A percentile compares a stretch with the other conserved stretches of the same genome.
Evolutionary conservation across 495 filamentous ascomycete species (phyloP).

Genomic region (Aspergillus conjunctus): DNA sequence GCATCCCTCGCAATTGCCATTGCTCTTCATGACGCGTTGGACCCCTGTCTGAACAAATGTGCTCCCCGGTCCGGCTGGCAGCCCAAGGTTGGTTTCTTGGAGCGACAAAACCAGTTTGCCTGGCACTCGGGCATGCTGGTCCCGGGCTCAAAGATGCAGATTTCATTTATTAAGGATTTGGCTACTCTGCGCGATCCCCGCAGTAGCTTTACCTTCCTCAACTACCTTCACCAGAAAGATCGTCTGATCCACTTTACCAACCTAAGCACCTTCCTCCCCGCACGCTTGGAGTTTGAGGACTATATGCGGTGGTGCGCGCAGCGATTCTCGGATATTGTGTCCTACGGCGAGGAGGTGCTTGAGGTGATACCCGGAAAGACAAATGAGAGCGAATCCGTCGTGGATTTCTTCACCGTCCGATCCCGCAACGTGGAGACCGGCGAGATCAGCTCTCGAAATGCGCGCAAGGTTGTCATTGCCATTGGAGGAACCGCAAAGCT

Average conservation of each 20-base stretch:
- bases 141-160: constrained; percentile 93
- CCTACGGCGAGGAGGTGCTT: constrained; percentile 75
- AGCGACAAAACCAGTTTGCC: constrained; percentile 78
- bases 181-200: constrained; percentile 85
- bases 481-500: constrained; percentile 80
- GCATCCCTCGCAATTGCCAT: constrained; percentile 92
- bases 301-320: constrained; percentile 91
- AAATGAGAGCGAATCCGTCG: constrained; percentile 33
- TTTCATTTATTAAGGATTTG: constrained; percentile 95
- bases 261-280: constrained; percentile 82
- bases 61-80: constrained; percentile 30
- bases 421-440: constrained; percentile 57
- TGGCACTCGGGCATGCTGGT: constrained; percentile 98
- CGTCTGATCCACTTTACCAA: constrained; percentile 89
- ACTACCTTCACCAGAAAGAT: constrained; percentile 79
- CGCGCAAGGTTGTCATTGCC: constrained; percentile 85
- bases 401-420: constrained; percentile 57
- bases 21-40: constrained; percentile 74
- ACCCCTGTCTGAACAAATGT: constrained; percentile 37
- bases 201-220: constrained; percentile 92
- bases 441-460: constrained; percentile 53
- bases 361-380: constrained; percentile 48
- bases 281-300: constrained; percentile 88
- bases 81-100: constrained; percentile 80
- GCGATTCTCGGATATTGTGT: constrained; percentile 76